Base-by-base conservation (phyloP, 2,329 filamentous ascomycete species). In the Neofusicoccum ribis region DNA sequence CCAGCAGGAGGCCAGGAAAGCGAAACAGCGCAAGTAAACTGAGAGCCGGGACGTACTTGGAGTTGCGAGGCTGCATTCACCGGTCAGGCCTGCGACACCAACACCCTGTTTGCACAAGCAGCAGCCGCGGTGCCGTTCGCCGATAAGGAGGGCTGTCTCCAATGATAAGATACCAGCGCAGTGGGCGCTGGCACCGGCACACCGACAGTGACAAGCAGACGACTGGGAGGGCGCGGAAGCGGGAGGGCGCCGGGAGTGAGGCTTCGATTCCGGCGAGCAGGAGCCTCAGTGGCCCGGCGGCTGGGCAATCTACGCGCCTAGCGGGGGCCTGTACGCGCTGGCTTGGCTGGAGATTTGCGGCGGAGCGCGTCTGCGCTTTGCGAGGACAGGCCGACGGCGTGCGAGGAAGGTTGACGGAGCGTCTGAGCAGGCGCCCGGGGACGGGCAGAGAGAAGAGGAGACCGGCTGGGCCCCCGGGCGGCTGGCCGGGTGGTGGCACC, bases 231-330 rank as follows among this genome's bases (percentile, higher is more conserved):
- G 31, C 56, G 56, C 56, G 56, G 43, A 60, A 60, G 56, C 56
- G 56, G 56, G 31, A 60, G 56, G 56, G 54, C 54, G 39, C 15
- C 54, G 39, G 39, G 11, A 58, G 43, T 47, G 56, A 60, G 56
- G 43, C 56, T 60, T 47, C 54, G 51, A 23, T 12, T 27, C 15
- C 43, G 15, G 43, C 43, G 43, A 15, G 17, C 37, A n/a, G 15
- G 54, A 23, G 23, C 14, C 15, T 37, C 56, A 36, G 56, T 60
- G 56, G 56, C 56, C 34, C 20, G 54, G 39, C 52, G 23, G 52
- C 39, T 31, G 27, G 37, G 52, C 20, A 15, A 44, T 39, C 51
- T 36, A 52, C 36, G 51, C 36, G 51, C 36, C 17, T 20, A 9
- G 51, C 36, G 17, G n/a, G n/a, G 51, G 14, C 20, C 12, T 44